phyloP scores from a whole-genome alignment of 345 rosid species.

The Toxicodendron radicans region DNA sequence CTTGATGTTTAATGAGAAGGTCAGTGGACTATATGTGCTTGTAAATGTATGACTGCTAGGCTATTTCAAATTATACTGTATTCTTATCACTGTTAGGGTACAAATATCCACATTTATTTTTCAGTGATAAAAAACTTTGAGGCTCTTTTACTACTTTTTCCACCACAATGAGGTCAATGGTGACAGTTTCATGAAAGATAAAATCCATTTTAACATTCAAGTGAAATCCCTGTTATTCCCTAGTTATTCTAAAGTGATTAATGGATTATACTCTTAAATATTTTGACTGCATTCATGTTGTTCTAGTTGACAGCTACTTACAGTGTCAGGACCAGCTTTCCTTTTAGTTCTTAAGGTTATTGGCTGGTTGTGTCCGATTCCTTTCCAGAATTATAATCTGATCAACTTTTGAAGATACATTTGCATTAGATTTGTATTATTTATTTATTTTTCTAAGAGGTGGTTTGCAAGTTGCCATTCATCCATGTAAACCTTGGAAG shows the following conservation, averaged over 20 bases:
- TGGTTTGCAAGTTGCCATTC: background rate
- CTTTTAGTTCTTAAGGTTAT: background rate
- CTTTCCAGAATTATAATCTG: background rate
- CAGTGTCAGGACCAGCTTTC: background rate
- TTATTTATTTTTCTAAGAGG: background rate
- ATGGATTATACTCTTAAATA: background rate
- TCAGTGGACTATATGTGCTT: slow-evolving; percentile 27
- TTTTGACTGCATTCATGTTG: background rate
- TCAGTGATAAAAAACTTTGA: background rate
- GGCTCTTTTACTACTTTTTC: background rate
- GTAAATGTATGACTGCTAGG: background rate
- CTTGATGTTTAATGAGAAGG: slow-evolving; percentile 44
- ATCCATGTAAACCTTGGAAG: background rate
- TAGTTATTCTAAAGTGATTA: background rate
- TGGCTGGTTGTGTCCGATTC: background rate
- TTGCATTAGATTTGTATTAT: background rate
- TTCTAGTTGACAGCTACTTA: background rate
- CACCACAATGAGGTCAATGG: background rate
- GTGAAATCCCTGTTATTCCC: background rate
- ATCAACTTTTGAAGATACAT: background rate
- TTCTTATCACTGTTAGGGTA: background rate
- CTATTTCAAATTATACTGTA: background rate
- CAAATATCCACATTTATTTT: background rate
- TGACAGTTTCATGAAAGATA: background rate
- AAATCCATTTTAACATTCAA: background rate